Conservation (phyloP, 352 stramenopile species). For the Phytophthora capsici region DNA sequence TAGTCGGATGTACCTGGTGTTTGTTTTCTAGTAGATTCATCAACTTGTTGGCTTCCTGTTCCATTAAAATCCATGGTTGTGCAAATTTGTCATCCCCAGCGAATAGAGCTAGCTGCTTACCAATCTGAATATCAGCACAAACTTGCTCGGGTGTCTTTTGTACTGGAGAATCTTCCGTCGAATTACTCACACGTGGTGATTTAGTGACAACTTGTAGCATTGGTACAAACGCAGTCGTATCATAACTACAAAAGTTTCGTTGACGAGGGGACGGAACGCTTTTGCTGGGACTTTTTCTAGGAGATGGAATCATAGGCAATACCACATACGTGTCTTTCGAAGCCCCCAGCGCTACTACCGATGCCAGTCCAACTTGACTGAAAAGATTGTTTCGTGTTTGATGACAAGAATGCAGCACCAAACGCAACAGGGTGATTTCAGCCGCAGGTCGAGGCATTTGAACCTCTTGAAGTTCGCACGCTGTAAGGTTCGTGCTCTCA, state of each 20-base stretch:
- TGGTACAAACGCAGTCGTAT: background rate
- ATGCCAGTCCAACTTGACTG: conserved; percentile 56
- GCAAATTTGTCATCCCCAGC: conserved; percentile 7
- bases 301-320: conserved; percentile 23
- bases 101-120: conserved; percentile 26
- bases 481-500: conserved; percentile 21
- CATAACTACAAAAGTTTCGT: background rate
- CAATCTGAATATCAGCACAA: conserved; percentile 37
- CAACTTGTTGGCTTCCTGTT: conserved; percentile 10
- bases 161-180: conserved; percentile 28
- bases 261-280: background rate
- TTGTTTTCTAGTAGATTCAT: background rate
- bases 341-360: conserved; percentile 29
- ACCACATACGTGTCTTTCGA: background rate
- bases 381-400: conserved; percentile 52
- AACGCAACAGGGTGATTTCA: conserved; percentile 42
- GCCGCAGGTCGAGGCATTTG: conserved; percentile 21
- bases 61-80: conserved; percentile 16
- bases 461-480: conserved; percentile 64
- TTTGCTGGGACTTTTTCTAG: background rate
- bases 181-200: conserved; percentile 30
- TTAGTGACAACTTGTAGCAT: background rate
- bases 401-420: conserved; percentile 58
- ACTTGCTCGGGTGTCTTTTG: conserved; percentile 49
- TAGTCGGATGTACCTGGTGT: background rate